phyloP scores from a whole-genome alignment of 2,329 filamentous ascomycete genomes.

The Lachnellula suecica region DNA sequence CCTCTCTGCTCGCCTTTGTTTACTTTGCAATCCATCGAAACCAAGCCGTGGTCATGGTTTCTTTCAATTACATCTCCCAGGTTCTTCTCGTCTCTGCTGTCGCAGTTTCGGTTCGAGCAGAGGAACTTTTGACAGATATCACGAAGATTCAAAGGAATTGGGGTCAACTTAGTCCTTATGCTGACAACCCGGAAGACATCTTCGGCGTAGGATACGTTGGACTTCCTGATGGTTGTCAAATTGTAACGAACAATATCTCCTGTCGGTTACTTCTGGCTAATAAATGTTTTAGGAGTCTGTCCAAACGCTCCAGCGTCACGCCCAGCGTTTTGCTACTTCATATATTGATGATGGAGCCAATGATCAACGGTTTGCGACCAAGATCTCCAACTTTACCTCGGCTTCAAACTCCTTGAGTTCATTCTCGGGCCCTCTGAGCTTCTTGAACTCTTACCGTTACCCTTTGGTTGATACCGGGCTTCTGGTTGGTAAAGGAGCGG shows the following conservation, averaged over 20 bases:
- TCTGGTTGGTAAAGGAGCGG: constrained; percentile 49
- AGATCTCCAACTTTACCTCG: constrained; percentile 44
- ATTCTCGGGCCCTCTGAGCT: constrained; percentile 47
- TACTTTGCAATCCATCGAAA: no score
- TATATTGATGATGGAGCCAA: constrained; percentile 45
- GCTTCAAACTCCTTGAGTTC: constrained; percentile 35
- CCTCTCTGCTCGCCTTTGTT: no score
- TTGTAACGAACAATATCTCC: constrained; percentile 31
- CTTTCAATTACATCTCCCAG: neutral
- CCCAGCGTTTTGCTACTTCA: constrained; percentile 48
- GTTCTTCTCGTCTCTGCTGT: neutral
- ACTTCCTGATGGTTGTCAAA: constrained; percentile 52
- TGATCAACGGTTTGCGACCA: constrained; percentile 47
- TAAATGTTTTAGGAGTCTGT: constrained; percentile 31
- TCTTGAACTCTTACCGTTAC: constrained; percentile 53
- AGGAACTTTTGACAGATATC: constrained; percentile 31
- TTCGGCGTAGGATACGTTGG: constrained; percentile 49
- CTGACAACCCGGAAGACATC: constrained; percentile 42
- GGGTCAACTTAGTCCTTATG: constrained; percentile 48
- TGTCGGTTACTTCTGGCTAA: neutral
- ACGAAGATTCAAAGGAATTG: constrained; percentile 35
- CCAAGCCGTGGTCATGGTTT: no score
- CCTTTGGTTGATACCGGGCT: constrained; percentile 39
- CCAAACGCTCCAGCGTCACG: constrained; percentile 54
- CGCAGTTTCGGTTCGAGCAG: neutral